Evolutionary conservation across 306 rosid species (phyloP).

Genomic region (Mimosa pudica): DNA sequence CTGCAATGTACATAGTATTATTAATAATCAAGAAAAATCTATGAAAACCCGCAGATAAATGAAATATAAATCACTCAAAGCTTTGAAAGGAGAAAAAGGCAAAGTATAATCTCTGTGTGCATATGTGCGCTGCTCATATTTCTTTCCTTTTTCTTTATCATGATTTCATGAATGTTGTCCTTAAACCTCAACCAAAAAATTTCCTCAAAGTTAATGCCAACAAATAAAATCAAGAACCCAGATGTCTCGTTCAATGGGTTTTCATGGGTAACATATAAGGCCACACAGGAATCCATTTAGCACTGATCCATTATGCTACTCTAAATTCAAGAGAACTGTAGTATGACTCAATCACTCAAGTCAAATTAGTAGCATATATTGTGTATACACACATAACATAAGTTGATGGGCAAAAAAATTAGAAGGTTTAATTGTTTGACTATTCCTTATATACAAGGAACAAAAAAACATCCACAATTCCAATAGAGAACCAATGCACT

Average conservation of each 20-base stretch:
- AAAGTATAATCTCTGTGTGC: not conserved
- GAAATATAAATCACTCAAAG: conserved; percentile 13
- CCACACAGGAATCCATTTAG: too few species aligned
- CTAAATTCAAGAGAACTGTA: conserved; percentile 11
- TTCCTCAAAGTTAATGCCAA: conserved; percentile 17
- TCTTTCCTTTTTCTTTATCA: not conserved
- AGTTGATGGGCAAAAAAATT: not conserved
- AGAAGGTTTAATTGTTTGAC: conserved; percentile 4
- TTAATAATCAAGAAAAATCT: conserved; percentile 26
- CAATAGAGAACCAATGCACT: not conserved
- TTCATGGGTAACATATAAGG: too few species aligned
- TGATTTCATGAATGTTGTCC: not conserved
- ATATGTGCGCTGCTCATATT: not conserved
- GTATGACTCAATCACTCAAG: conserved; percentile 1
- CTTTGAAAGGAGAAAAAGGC: conserved; percentile 5
- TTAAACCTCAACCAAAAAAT: conserved; percentile 4
- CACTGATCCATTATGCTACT: conserved; percentile 17
- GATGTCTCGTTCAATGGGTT: not conserved
- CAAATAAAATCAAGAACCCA: conserved; percentile 4
- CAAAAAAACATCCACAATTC: not conserved
- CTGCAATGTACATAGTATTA: conserved; percentile 50
- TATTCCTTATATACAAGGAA: conserved; percentile 1
- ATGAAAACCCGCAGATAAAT: conserved; percentile 17
- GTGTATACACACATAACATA: too few species aligned
- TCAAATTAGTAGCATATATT: conserved; percentile 6